Evolutionary conservation across 176 grass and related monocot genomes (phyloP), one percentile per base, ranked within the genome.

Genomic region (Lolium multiflorum): DNA sequence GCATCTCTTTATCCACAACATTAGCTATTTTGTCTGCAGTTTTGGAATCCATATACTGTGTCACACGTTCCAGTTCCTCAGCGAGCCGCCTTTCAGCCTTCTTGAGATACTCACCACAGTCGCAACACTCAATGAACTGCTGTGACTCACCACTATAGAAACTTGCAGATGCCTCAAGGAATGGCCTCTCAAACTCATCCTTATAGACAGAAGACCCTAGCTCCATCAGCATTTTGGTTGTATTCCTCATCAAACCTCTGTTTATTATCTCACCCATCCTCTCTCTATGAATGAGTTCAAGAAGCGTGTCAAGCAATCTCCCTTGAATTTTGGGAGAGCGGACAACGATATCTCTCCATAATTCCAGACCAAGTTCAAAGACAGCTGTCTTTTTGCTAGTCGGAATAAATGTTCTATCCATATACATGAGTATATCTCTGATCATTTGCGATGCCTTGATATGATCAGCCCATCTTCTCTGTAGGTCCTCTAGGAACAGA

Each of bases 241-340:
- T 86, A n/a, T 74, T 93, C 84, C 91, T 93, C 87, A 93, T 90
- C 77, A 90, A 79, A 18, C 84, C 81, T 76, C 87, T 51, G 55
- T 93, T 93, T 81, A 93, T 93, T n/a, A 93, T 70, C 75, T 93
- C 91, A 25, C 91, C 88, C 65, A 76, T 90, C 24, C 91, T 79
- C 70, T 93, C 91, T 81, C 84, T 93, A 28, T 90, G 84, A 60
- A 93, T 90, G 43, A 89, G 87, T 16, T 93, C 91, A 4, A 93
- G 88, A 24, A 93, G 75, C 17, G 84, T 80, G 57, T 80, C 77
- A 44, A 62, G n/a, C 39, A 80, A 80, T 18, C 77, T 80, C 39
- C 77, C 21, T 17, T 63, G 77, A 18, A 80, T 80, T 80, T 80
- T 80, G 39, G 57, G 8, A 25, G 77, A 63, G n/a, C 39, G 57